Evolutionary conservation across 2,329 filamentous ascomycete species (phyloP), one percentile per base, ranked within the genome.

Genomic region (Volutella citrinella): DNA sequence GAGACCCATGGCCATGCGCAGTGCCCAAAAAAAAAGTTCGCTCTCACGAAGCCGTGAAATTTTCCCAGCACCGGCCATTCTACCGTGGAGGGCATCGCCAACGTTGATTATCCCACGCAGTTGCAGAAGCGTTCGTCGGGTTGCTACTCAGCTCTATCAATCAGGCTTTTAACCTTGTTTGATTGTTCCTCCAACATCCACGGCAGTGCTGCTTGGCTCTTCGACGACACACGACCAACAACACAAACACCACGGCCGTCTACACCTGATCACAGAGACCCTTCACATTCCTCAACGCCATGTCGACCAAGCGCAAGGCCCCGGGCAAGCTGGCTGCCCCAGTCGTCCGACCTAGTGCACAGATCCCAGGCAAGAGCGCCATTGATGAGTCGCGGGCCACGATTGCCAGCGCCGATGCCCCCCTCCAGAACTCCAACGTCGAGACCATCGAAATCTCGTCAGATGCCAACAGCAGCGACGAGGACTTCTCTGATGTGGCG

Each of bases 231-330:
- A 34, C 46, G 39, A 44, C 43, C 33, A 31, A 13, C 26, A 13
- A 29, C 26, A 32, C 30, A 30, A 26, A 18, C 27, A 36, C 28
- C 36, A 23, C 37, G 30, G 30, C 32, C 32, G 34, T 37, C 42
- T 32, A 36, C 19, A 24, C 26, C 31, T 37, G 30, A 33, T n/a
- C n/a, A n/a, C n/a, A n/a, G n/a, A n/a, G n/a, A n/a, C n/a, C n/a
- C n/a, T n/a, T n/a, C 28, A 25, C 16, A 14, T 26, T 20, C 32
- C 37, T 38, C 40, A 57, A 52, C 49, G 51, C 54, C 42, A 78
- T 80, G 72, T 76, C 77, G 42, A 73, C 76, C 27, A 82, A 79
- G 61, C 68, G 77, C 56, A 82, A 80, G 69, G 65, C 71, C 37
- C 63, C 74, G 40, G 66, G 69, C 43, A 74, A 73, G 61, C 65